Evolutionary conservation across 73 alveolate species (phyloP).

Genomic region (Tetrahymena borealis): DNA sequence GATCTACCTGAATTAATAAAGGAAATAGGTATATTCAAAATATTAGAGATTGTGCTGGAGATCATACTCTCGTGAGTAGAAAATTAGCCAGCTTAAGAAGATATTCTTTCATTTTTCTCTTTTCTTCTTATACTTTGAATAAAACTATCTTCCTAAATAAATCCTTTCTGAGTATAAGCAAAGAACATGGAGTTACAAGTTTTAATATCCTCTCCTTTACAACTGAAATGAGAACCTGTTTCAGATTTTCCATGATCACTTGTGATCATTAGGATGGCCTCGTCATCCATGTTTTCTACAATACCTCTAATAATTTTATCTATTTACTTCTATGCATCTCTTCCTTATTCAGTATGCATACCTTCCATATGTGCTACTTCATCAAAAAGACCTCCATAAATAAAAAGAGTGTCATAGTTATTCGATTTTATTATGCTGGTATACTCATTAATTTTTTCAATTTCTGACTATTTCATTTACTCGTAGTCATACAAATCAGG

Average conservation of each 20-base stretch:
- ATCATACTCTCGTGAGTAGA: not conserved
- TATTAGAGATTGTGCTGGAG: not conserved
- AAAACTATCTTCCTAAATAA: not conserved
- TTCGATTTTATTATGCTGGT: not conserved
- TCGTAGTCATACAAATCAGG: not conserved
- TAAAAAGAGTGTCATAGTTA: not conserved
- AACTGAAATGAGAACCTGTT: not conserved
- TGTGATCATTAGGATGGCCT: not conserved
- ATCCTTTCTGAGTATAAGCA: not conserved
- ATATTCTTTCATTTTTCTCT: not conserved
- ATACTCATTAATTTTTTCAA: not conserved
- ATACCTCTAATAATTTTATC: not conserved
- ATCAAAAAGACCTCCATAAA: not conserved
- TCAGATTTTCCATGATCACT: not conserved
- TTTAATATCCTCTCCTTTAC: not conserved
- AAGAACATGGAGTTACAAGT: not conserved
- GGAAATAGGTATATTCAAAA: not conserved
- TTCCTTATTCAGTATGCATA: not conserved
- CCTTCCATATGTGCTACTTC: not conserved
- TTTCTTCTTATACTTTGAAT: not conserved
- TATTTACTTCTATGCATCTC: not conserved
- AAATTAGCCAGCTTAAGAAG: not conserved
- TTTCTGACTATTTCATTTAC: not conserved
- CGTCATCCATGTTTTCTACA: not conserved
- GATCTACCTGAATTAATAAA: not conserved